These are phyloP conservation scores for Asclepias syriaca DNA, from an alignment of 257 asterid genomes.

Conservation along the genomic window DNA sequence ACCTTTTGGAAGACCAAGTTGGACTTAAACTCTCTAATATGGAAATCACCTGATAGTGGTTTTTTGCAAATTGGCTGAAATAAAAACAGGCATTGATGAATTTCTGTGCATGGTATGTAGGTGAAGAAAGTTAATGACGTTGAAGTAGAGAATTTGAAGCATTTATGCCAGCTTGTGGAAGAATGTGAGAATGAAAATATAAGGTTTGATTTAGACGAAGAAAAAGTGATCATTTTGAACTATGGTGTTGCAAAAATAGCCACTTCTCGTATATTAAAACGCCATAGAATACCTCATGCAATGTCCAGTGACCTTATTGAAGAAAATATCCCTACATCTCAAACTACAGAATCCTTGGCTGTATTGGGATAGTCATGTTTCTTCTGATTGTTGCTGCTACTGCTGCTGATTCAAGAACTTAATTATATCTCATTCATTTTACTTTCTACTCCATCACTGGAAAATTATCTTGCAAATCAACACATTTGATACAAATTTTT, in stretches of 20 bases:
- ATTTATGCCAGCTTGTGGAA: slow-evolving; percentile 74
- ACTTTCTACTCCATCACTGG: background rate
- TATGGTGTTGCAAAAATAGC: slow-evolving; percentile 66
- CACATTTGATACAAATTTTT: background rate
- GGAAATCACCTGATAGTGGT: background rate
- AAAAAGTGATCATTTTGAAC: slow-evolving; percentile 74
- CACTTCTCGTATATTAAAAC: slow-evolving; percentile 66
- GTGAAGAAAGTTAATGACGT: slow-evolving; percentile 82
- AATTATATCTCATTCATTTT: background rate
- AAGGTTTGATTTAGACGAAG: slow-evolving; percentile 92
- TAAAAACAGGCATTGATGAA: background rate
- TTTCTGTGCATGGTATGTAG: slow-evolving; percentile 31
- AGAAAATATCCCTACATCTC: slow-evolving; percentile 22
- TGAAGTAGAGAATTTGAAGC: slow-evolving; percentile 76
- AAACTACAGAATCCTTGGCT: no score
- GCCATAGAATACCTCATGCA: slow-evolving; percentile 78
- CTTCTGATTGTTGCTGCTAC: background rate
- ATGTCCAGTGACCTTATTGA: slow-evolving; percentile 61
- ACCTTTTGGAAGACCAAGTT: background rate
- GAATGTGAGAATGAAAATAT: slow-evolving; percentile 44
- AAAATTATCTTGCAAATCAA: background rate
- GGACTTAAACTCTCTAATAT: background rate
- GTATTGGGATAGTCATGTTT: no score
- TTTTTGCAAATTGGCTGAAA: background rate
- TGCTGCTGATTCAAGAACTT: background rate